Conservation (phyloP, 345 rosid species). For the Salix brachista region DNA sequence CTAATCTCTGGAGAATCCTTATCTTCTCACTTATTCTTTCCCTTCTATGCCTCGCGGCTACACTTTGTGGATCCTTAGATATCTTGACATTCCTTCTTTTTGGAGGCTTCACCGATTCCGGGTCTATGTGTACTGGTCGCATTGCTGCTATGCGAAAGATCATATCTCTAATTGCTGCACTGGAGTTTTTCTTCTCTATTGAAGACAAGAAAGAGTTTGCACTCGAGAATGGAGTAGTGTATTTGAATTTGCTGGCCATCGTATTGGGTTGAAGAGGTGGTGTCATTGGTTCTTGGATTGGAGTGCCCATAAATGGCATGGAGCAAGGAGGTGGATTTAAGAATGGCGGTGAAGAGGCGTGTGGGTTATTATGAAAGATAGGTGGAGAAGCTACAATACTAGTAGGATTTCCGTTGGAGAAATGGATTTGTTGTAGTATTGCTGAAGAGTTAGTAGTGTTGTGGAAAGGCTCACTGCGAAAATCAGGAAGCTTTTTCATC, state of each 20-base stretch:
- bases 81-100: constrained; percentile 81
- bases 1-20: constrained; percentile 84
- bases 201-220: constrained; percentile 33
- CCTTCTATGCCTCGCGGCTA: constrained; percentile 84
- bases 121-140: constrained; percentile 88
- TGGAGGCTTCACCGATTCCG: constrained; percentile 79
- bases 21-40: constrained; percentile 88
- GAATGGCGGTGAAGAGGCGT: background rate
- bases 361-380: constrained; percentile 7
- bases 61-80: constrained; percentile 94
- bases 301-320: constrained; percentile 16
- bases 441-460: background rate
- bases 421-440: constrained; percentile 22
- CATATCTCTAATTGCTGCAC: constrained; percentile 83
- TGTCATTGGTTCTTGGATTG: constrained; percentile 25
- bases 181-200: constrained; percentile 31
- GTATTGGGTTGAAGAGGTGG: constrained; percentile 1
- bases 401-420: constrained; percentile 20
- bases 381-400: background rate
- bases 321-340: background rate
- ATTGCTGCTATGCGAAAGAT: constrained; percentile 81
- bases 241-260: constrained; percentile 9
- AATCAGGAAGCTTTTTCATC: constrained; percentile 63
- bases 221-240: constrained; percentile 10
- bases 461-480: constrained; percentile 27